These are phyloP conservation scores for Tulasnella sp. DNA, from an alignment of 768 basidiomycete species.

Conservation along the genomic window DNA sequence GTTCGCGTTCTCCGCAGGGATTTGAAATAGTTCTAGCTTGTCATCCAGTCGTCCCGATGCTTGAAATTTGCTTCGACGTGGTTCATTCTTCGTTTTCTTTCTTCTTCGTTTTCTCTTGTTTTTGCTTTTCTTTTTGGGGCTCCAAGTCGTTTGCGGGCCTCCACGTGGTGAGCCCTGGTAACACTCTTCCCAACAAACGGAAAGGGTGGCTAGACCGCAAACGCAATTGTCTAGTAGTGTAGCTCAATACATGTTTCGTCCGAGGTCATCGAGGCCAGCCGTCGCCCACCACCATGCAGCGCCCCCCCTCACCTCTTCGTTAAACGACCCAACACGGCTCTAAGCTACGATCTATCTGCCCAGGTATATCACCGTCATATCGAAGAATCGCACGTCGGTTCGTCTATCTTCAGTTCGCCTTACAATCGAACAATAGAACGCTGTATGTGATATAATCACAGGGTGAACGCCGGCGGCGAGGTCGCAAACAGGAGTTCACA, in stretches of 20 bases:
- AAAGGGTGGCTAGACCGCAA: background rate
- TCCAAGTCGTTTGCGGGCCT: background rate
- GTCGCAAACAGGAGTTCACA: background rate
- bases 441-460: background rate
- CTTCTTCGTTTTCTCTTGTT: background rate
- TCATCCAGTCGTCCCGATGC: background rate
- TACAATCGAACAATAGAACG: too few relatives aligned
- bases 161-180: background rate
- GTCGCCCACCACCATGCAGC: too few relatives aligned
- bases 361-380: too few relatives aligned
- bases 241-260: background rate
- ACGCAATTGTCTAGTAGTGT: background rate
- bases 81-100: background rate
- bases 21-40: background rate
- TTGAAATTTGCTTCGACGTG: background rate
- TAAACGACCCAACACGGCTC: too few relatives aligned
- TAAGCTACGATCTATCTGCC: too few relatives aligned
- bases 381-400: too few relatives aligned
- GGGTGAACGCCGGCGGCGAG: background rate
- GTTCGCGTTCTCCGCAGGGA: background rate
- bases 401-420: too few relatives aligned
- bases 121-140: background rate
- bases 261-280: background rate
- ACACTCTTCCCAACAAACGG: background rate
- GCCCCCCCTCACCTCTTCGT: too few relatives aligned